phyloP scores from a whole-genome alignment of 192 early-diverging fungal genomes.

The Mortierella antarctica region DNA sequence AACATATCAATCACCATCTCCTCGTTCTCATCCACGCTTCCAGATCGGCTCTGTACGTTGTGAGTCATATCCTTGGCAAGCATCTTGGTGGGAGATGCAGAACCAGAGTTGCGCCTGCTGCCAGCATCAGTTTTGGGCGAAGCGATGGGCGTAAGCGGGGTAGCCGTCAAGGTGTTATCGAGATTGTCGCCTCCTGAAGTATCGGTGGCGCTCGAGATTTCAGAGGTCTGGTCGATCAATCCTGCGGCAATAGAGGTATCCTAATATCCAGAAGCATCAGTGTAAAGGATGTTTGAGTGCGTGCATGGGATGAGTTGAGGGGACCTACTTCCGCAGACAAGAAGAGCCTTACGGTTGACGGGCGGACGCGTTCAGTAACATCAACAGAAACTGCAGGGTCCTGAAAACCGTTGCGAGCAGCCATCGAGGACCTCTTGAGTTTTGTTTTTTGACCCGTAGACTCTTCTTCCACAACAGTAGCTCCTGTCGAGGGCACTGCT shows the following conservation, averaged over 20 bases:
- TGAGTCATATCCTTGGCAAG: conserved; percentile 22
- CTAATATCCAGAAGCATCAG: neutral
- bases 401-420: conserved; percentile 7
- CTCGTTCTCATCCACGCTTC: conserved; percentile 24
- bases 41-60: conserved; percentile 21
- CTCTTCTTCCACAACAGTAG: too few species aligned
- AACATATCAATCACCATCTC: conserved; percentile 11
- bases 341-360: neutral
- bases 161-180: conserved; percentile 1
- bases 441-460: conserved; percentile 17
- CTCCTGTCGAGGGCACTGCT: too few species aligned
- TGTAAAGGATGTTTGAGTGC: neutral
- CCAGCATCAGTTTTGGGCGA: conserved; percentile 19
- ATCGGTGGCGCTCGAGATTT: neutral
- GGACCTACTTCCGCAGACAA: too few species aligned
- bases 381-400: neutral
- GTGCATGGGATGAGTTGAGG: too few species aligned
- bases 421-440: conserved; percentile 43
- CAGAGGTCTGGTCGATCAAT: neutral
- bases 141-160: conserved; percentile 31
- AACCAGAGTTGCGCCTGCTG: conserved; percentile 25
- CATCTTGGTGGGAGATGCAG: conserved; percentile 25
- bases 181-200: neutral
- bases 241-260: neutral
- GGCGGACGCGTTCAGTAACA: neutral